phyloP scores from a whole-genome alignment of 2,329 filamentous ascomycete genomes.

The Sporothrix protearum region DNA sequence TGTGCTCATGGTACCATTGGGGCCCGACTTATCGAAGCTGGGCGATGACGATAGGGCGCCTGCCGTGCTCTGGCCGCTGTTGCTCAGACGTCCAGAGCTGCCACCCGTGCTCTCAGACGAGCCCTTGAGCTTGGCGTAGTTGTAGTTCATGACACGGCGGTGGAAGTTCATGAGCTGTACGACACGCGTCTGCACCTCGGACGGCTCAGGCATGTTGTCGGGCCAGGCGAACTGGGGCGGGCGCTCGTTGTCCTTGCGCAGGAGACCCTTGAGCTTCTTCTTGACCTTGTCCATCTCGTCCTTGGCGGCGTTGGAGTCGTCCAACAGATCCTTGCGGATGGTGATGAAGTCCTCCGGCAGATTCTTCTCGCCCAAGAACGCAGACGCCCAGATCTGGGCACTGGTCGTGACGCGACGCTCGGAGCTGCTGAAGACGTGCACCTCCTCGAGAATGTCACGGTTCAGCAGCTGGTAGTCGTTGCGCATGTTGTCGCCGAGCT shows the following conservation, averaged over 20 bases:
- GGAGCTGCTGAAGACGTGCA: slow-evolving; percentile 92
- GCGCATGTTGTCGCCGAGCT: slow-evolving; percentile 91
- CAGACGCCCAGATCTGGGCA: slow-evolving; percentile 90
- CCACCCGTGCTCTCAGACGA: slow-evolving; percentile 34
- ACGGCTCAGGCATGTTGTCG: slow-evolving; percentile 88
- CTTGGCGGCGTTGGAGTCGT: slow-evolving; percentile 97
- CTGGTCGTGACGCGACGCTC: slow-evolving; percentile 92
- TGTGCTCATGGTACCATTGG: background rate
- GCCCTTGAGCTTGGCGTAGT: slow-evolving; percentile 75
- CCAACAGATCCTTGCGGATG: slow-evolving; percentile 88
- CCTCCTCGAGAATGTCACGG: slow-evolving; percentile 83
- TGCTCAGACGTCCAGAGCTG: slow-evolving; percentile 7
- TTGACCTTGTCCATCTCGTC: slow-evolving; percentile 99
- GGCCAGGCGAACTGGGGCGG: slow-evolving; percentile 99
- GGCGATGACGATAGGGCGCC: background rate
- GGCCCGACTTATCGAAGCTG: slow-evolving; percentile 20
- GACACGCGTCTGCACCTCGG: slow-evolving; percentile 84
- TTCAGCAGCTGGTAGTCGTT: slow-evolving; percentile 94
- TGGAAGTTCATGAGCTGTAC: slow-evolving; percentile 98
- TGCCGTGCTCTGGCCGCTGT: background rate
- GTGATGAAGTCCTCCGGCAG: slow-evolving; percentile 81
- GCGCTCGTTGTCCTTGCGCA: slow-evolving; percentile 88
- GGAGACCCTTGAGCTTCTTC: slow-evolving; percentile 92
- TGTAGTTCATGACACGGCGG: slow-evolving; percentile 88
- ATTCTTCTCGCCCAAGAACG: slow-evolving; percentile 84